Evolutionary conservation across 2,329 filamentous ascomycete genomes (phyloP).

Genomic region (Mycosphaerella sp.): DNA sequence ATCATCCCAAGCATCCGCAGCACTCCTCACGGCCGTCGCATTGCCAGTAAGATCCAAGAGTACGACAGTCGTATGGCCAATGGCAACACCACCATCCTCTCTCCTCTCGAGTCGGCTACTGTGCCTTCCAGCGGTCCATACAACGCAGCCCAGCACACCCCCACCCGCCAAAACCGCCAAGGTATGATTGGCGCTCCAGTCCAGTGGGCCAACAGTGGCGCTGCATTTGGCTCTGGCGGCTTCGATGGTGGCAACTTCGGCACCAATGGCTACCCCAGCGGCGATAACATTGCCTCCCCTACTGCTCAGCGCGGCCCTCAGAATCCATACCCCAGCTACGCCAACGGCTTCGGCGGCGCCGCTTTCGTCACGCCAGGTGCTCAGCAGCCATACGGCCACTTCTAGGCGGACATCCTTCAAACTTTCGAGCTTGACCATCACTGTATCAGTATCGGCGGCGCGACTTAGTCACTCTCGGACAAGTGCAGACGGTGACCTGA

Average conservation of each 20-base stretch:
- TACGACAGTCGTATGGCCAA: slow-evolving; percentile 44
- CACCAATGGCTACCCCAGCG: slow-evolving; percentile 13
- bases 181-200: slow-evolving; percentile 27
- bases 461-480: slow-evolving; percentile 7
- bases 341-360: slow-evolving; percentile 22
- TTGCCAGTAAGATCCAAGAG: slow-evolving; percentile 75
- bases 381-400: slow-evolving; percentile 26
- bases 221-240: slow-evolving; percentile 9
- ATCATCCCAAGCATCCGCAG: slow-evolving; percentile 78
- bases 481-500: slow-evolving; percentile 11
- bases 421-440: slow-evolving; percentile 4
- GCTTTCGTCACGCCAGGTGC: slow-evolving; percentile 18
- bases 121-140: slow-evolving; percentile 2
- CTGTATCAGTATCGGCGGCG: slow-evolving; percentile 20
- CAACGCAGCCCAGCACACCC: slow-evolving; percentile 14
- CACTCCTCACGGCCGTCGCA: slow-evolving; percentile 90
- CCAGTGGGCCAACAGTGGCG: slow-evolving; percentile 20
- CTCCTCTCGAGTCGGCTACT: slow-evolving; percentile 18
- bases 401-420: slow-evolving; percentile 15
- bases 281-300: slow-evolving; percentile 25
- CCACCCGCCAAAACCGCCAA: slow-evolving; percentile 25
- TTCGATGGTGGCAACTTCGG: slow-evolving; percentile 17
- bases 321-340: slow-evolving; percentile 19
- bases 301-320: slow-evolving; percentile 29
- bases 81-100: slow-evolving; percentile 18